phyloP scores from a whole-genome alignment of 306 rosid genomes.

The Gynostemma pentaphyllum region DNA sequence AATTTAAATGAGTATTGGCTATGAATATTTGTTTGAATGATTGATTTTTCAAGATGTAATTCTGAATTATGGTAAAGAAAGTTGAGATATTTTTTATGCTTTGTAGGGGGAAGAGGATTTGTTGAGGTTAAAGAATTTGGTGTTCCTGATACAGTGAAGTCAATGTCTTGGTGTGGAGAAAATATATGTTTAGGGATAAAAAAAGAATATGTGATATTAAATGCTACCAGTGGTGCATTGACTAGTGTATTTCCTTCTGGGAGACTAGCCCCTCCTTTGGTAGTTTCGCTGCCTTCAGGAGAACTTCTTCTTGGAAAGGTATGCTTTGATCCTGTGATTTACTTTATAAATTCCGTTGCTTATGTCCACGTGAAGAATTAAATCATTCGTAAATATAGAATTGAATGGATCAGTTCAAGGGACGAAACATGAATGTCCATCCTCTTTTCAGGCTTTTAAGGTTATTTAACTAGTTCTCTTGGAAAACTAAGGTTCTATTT shows the following conservation, averaged over 20 bases:
- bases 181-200: constrained; percentile 80
- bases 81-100: constrained; percentile 6
- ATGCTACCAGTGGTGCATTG: constrained; percentile 62
- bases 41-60: not conserved
- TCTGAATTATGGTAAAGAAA: not conserved
- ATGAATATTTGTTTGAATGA: not conserved
- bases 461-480: no score
- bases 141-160: constrained; percentile 79
- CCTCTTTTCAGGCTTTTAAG: no score
- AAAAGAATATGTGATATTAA: constrained; percentile 77
- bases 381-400: not conserved
- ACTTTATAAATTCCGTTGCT: not conserved
- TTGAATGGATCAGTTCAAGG: not conserved
- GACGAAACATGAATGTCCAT: not conserved
- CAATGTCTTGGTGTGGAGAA: constrained; percentile 95
- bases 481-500: no score
- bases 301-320: constrained; percentile 99
- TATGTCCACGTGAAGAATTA: not conserved
- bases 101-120: constrained; percentile 84
- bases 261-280: constrained; percentile 84
- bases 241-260: constrained; percentile 89
- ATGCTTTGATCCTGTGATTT: not conserved
- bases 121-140: constrained; percentile 92
- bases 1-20: not conserved
- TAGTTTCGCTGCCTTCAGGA: constrained; percentile 85